Conservation (phyloP, 768 basidiomycete species). For the Gyrodon lividus region DNA sequence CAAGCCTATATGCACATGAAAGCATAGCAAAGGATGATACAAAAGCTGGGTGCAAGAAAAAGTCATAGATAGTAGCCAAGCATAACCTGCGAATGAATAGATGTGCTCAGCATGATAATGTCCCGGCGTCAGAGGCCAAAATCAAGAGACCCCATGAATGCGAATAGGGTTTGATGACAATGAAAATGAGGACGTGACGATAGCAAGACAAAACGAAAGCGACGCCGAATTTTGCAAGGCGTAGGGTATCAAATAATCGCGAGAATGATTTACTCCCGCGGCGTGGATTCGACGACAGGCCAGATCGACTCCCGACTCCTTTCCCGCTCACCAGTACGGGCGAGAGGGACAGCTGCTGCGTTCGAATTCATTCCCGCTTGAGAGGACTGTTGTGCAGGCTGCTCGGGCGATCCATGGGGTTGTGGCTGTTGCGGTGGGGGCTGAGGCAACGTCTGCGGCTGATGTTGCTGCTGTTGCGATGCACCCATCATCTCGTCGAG, state of each 20-base stretch:
- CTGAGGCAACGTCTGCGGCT: constrained; percentile 22
- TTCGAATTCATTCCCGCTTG: constrained; percentile 13
- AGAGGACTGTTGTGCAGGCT: constrained; percentile 23
- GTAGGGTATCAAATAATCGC: constrained; percentile 12
- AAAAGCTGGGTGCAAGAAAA: not conserved
- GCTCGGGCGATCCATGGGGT: constrained; percentile 23
- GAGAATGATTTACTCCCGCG: constrained; percentile 25
- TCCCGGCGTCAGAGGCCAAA: constrained; percentile 17
- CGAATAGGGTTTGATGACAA: constrained; percentile 27
- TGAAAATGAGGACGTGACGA: constrained; percentile 13
- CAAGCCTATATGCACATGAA: constrained; percentile 27
- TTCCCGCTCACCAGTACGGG: constrained; percentile 29
- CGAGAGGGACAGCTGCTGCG: constrained; percentile 18
- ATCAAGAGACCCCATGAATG: constrained; percentile 20
- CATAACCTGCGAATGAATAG: constrained; percentile 19
- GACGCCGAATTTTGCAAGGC: constrained; percentile 16
- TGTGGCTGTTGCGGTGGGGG: constrained; percentile 22
- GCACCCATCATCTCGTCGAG: constrained; percentile 69
- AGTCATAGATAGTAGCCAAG: constrained; percentile 31
- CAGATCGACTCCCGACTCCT: constrained; percentile 28
- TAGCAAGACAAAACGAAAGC: constrained; percentile 32
- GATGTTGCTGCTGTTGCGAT: constrained; percentile 29
- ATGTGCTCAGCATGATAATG: constrained; percentile 27
- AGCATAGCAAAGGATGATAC: constrained; percentile 20
- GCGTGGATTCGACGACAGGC: constrained; percentile 27